Conservation (phyloP, 495 filamentous ascomycete species). For the Penicillium steckii region DNA sequence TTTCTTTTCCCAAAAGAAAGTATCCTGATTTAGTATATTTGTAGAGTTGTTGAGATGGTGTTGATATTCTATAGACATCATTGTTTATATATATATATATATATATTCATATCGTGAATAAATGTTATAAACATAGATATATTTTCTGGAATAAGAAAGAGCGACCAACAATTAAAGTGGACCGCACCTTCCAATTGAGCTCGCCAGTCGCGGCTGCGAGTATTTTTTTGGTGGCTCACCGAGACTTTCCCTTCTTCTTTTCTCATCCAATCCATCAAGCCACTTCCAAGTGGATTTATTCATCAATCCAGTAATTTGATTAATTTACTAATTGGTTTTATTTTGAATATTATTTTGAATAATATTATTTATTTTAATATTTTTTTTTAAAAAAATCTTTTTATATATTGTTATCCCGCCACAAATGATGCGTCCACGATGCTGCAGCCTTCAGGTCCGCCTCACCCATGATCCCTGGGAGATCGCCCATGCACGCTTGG, state of each 20-base stretch:
- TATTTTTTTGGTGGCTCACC: constrained; percentile 16
- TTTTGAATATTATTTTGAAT: constrained; percentile 1
- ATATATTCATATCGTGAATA: too few species aligned
- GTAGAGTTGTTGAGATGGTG: too few species aligned
- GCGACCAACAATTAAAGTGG: not conserved
- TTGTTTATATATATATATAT: too few species aligned
- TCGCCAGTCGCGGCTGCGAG: constrained; percentile 34
- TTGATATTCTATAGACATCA: too few species aligned
- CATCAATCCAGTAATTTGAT: not conserved
- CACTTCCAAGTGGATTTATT: not conserved
- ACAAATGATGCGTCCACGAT: constrained; percentile 26
- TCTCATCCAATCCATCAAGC: constrained; percentile 12
- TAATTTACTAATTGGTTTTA: not conserved
- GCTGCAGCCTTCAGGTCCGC: constrained; percentile 15
- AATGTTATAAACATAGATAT: too few species aligned
- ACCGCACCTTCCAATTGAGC: too few species aligned
- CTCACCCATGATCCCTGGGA: constrained; percentile 16
- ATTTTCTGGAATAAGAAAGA: not conserved
- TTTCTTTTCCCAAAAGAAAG: constrained; percentile 3
- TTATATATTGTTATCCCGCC: too few species aligned
- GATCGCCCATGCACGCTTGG: constrained; percentile 25
- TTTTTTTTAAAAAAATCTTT: too few species aligned
- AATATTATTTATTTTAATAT: constrained; percentile 19
- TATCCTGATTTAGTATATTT: too few species aligned
- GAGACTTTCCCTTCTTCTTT: constrained; percentile 11